Percentiles rank a stretch among this genome's conserved stretches.
Conservation (phyloP, 805 yeast genomes). For the Barnettozyma vustinii region DNA sequence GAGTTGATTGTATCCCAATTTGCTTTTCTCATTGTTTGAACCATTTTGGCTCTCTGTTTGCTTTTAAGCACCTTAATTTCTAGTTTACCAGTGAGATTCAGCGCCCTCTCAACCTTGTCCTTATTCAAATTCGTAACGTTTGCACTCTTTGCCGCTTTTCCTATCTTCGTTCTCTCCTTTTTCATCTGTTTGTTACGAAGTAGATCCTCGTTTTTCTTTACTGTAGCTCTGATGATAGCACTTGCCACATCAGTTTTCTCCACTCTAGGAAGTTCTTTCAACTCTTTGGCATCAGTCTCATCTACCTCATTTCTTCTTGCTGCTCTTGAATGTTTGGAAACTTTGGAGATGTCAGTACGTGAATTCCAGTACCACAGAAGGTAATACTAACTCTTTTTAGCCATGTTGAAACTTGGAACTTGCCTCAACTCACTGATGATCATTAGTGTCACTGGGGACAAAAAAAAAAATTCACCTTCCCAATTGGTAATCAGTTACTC, state of each 20-base stretch:
- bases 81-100: constrained; percentile 48
- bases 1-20: constrained; percentile 70
- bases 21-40: constrained; percentile 58
- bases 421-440: background rate
- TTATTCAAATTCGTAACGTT: constrained; percentile 31
- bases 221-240: constrained; percentile 60
- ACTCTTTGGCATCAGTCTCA: constrained; percentile 42
- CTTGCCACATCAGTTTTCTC: constrained; percentile 55
- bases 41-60: constrained; percentile 55
- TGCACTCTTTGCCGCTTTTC: constrained; percentile 23
- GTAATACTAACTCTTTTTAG: constrained; percentile 21
- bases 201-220: constrained; percentile 59
- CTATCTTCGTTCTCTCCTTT: constrained; percentile 26
- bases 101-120: constrained; percentile 42
- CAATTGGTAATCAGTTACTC: background rate
- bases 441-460: background rate
- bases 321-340: constrained; percentile 69
- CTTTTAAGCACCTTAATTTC: constrained; percentile 61
- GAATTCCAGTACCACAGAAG: background rate
- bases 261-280: constrained; percentile 50
- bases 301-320: constrained; percentile 61
- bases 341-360: constrained; percentile 16
- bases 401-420: constrained; percentile 13
- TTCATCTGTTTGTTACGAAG: constrained; percentile 48
- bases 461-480: background rate